Evolutionary conservation across 2,329 filamentous ascomycete species (phyloP).

Genomic region (Tolypocladium capitatum): DNA sequence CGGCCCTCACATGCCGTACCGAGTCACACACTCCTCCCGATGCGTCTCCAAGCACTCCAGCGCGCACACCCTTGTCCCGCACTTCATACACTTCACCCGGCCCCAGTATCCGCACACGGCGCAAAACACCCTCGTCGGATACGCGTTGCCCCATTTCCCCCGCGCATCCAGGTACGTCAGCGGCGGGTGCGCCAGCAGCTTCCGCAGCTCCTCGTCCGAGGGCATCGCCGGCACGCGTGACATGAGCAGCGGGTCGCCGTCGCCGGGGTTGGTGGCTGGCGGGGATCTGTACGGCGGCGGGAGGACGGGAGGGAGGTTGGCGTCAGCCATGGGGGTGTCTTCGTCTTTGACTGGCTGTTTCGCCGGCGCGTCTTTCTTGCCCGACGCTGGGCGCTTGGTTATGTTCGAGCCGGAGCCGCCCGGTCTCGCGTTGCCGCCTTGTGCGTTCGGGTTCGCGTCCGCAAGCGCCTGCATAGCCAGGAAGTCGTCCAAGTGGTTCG

Average conservation of each 20-base stretch:
- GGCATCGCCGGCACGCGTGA: conserved; percentile 46
- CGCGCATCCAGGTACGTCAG: conserved; percentile 54
- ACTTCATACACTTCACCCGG: conserved; percentile 61
- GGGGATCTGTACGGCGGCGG: conserved; percentile 18
- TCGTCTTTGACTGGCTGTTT: conserved; percentile 12
- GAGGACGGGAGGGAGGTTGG: conserved; percentile 17
- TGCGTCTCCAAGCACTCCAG: conserved; percentile 62
- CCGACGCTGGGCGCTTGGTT: conserved; percentile 14
- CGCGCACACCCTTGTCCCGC: conserved; percentile 65
- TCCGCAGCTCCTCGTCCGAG: conserved; percentile 47
- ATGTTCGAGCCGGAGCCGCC: conserved; percentile 14
- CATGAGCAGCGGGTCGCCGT: conserved; percentile 44
- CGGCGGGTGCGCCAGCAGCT: conserved; percentile 49
- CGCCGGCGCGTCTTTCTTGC: conserved; percentile 12
- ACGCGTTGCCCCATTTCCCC: conserved; percentile 30
- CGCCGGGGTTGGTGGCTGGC: conserved; percentile 29
- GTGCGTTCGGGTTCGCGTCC: conserved; percentile 22
- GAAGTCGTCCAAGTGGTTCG: conserved; percentile 71
- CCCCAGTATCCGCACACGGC: conserved; percentile 78
- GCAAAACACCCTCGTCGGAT: conserved; percentile 55
- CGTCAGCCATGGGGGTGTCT: conserved; percentile 16
- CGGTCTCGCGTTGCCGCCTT: conserved; percentile 9
- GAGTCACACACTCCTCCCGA: conserved; percentile 55
- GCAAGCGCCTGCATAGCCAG: conserved; percentile 45
- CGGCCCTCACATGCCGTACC: conserved; percentile 37